phyloP scores from a whole-genome alignment of 805 yeast genomes.

The Wickerhamiella dianesei region DNA sequence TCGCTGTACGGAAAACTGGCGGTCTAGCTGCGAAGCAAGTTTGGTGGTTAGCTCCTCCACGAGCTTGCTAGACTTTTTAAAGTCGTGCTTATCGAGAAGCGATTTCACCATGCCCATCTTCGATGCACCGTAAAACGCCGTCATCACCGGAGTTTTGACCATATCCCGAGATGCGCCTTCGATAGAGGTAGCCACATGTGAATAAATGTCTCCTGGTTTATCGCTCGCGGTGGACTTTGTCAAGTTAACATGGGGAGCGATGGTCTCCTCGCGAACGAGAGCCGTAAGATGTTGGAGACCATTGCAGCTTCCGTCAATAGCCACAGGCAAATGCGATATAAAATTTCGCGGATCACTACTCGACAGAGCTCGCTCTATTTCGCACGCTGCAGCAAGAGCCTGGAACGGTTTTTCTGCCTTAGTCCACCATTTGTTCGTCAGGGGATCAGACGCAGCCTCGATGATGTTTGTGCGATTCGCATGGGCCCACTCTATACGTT shows the following conservation, averaged over 20 bases:
- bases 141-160: conserved; percentile 87
- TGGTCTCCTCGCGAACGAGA: conserved; percentile 40
- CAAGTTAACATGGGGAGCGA: conserved; percentile 40
- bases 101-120: conserved; percentile 26
- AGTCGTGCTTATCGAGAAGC: not conserved
- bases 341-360: conserved; percentile 30
- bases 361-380: conserved; percentile 32
- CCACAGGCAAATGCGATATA: conserved; percentile 36
- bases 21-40: conserved; percentile 1
- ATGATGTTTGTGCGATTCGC: conserved; percentile 29
- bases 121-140: conserved; percentile 87
- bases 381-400: conserved; percentile 38
- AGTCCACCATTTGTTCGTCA: conserved; percentile 35
- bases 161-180: conserved; percentile 38
- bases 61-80: not conserved
- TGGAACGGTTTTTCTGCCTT: conserved; percentile 44
- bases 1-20: conserved; percentile 36
- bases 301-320: conserved; percentile 47
- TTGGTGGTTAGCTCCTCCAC: not conserved
- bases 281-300: conserved; percentile 50
- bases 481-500: conserved; percentile 32
- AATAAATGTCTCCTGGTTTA: conserved; percentile 38
- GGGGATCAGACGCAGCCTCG: conserved; percentile 33
- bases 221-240: conserved; percentile 25
- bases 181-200: conserved; percentile 35